A percentile compares a stretch with the other conserved stretches of the same genome.
Evolutionary conservation across 345 rosid species (phyloP).

Genomic region (Ailanthus altissimus): DNA sequence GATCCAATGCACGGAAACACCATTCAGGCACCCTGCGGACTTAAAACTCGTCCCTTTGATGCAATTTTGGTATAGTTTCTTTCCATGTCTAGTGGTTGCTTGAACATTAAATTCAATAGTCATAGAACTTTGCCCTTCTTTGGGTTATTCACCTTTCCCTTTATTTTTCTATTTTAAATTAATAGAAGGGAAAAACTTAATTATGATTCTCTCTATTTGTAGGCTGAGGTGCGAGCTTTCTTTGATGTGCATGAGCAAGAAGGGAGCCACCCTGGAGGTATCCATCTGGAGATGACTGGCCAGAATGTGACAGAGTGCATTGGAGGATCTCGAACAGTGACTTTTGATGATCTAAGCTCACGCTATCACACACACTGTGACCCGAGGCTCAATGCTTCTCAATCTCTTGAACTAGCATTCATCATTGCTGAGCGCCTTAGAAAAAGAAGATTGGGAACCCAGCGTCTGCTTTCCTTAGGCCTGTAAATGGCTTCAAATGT

Average conservation of each 20-base stretch:
- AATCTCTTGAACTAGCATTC: conserved; percentile 60
- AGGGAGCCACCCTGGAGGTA: conserved; percentile 64
- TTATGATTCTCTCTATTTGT: background rate
- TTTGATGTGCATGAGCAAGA: conserved; percentile 67
- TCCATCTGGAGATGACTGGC: conserved; percentile 70
- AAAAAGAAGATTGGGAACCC: conserved; percentile 48
- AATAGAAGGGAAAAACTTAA: background rate
- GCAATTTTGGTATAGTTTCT: conserved; percentile 50
- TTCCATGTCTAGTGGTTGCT: conserved; percentile 3
- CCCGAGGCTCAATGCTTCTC: conserved; percentile 67
- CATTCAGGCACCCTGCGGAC: conserved; percentile 67
- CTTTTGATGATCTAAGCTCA: conserved; percentile 55
- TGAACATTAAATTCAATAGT: background rate
- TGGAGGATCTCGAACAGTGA: conserved; percentile 64
- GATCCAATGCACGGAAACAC: conserved; percentile 80
- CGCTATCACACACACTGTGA: conserved; percentile 70
- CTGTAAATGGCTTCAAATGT: background rate
- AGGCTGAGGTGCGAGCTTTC: conserved; percentile 64
- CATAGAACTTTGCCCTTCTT: background rate
- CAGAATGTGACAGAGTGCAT: conserved; percentile 68
- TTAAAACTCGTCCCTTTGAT: conserved; percentile 68
- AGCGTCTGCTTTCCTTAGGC: conserved; percentile 26
- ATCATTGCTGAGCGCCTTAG: conserved; percentile 63
- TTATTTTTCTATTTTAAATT: no score
- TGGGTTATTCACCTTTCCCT: background rate